A percentile compares a stretch with the other conserved stretches of the same genome.
phyloP scores from a whole-genome alignment of 345 rosid species.

The Eucalyptus urophylla region DNA sequence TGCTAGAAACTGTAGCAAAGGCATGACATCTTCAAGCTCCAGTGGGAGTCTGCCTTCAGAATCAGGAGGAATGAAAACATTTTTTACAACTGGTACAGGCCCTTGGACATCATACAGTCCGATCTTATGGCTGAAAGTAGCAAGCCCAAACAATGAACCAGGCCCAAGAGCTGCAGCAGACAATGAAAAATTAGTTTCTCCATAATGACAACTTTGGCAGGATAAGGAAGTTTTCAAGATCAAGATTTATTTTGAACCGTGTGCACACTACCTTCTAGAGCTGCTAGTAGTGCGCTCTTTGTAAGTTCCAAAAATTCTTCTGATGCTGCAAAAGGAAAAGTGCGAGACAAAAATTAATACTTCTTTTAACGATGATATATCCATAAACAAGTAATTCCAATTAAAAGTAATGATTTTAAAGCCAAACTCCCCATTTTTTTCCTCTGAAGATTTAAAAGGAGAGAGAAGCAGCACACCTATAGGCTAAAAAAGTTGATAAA shows the following conservation, averaged over 20 bases:
- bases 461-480: neutral
- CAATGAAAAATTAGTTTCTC: neutral
- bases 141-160: conserved; percentile 88
- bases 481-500: neutral
- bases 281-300: conserved; percentile 84
- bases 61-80: conserved; percentile 74
- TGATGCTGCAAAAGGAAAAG: conserved; percentile 47
- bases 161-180: conserved; percentile 67
- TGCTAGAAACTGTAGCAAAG: conserved; percentile 80
- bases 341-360: neutral
- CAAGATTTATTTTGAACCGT: neutral
- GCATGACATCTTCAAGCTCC: conserved; percentile 94
- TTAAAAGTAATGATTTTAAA: neutral
- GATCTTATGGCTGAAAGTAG: conserved; percentile 87
- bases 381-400: neutral
- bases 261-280: conserved; percentile 65
- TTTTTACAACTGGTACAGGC: conserved; percentile 80
- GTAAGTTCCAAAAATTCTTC: conserved; percentile 98
- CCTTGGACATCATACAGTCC: conserved; percentile 98
- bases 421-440: neutral
- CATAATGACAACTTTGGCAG: neutral
- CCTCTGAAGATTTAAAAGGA: neutral
- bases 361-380: neutral
- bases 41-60: conserved; percentile 46
- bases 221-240: neutral